A percentile compares a stretch with the other conserved stretches of the same genome.
phyloP scores from a whole-genome alignment of 1,139 yeast species.

The Blastobotrys illinoisensis region DNA sequence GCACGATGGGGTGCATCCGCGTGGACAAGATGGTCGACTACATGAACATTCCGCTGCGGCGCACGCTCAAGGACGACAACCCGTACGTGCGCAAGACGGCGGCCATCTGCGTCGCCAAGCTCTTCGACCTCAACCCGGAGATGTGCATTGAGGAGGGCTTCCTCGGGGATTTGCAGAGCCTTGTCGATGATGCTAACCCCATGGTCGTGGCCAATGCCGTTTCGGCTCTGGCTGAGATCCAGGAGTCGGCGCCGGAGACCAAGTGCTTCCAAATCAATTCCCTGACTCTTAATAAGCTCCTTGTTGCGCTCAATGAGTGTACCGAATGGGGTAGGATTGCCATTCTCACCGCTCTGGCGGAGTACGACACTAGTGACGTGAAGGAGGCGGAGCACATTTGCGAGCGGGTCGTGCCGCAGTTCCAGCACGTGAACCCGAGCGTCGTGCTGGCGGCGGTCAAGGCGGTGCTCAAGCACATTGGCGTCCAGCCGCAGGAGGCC shows the following conservation, averaged over 20 bases:
- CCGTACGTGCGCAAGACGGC: slow-evolving; percentile 98
- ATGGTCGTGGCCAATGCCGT: slow-evolving; percentile 93
- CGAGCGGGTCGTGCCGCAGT: slow-evolving; percentile 88
- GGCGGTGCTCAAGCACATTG: slow-evolving; percentile 69
- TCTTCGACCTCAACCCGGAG: slow-evolving; percentile 78
- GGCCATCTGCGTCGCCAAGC: slow-evolving; percentile 92
- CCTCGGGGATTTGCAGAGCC: slow-evolving; percentile 57
- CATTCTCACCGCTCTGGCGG: slow-evolving; percentile 73
- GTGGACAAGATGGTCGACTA: slow-evolving; percentile 95
- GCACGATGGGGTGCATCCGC: slow-evolving; percentile 98
- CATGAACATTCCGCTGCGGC: slow-evolving; percentile 80
- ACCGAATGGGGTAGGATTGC: slow-evolving; percentile 99
- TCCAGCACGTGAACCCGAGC: slow-evolving; percentile 96
- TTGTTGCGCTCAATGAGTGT: slow-evolving; percentile 88
- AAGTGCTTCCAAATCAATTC: slow-evolving; percentile 40
- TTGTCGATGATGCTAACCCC: slow-evolving; percentile 85
- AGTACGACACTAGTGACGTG: slow-evolving; percentile 48
- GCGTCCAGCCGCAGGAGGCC: slow-evolving; percentile 43
- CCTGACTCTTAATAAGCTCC: slow-evolving; percentile 54
- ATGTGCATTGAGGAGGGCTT: slow-evolving; percentile 87
- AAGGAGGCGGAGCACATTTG: slow-evolving; percentile 80
- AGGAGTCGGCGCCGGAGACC: slow-evolving; percentile 57
- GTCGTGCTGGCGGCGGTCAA: slow-evolving; percentile 87
- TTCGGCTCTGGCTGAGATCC: slow-evolving; percentile 77
- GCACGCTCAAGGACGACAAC: slow-evolving; percentile 84